These are phyloP conservation scores for Rhodamnia rubescens DNA, from an alignment of 345 rosid species.

Conservation along the genomic window DNA sequence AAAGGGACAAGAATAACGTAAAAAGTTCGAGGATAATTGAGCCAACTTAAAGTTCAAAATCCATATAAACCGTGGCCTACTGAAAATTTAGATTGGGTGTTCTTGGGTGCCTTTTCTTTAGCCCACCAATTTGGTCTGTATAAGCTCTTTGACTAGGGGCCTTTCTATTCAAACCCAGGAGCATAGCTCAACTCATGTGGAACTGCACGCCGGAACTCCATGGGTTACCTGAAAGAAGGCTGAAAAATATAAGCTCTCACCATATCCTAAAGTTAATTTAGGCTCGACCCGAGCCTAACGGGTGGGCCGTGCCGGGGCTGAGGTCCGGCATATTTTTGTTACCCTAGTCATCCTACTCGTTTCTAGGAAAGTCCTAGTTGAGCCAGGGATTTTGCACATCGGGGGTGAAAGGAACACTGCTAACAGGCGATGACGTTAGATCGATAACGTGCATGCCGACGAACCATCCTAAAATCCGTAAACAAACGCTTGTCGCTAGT, in stretches of 20 bases:
- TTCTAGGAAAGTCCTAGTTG: neutral
- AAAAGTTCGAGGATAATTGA: no score
- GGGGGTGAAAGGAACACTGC: neutral
- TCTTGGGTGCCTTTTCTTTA: neutral
- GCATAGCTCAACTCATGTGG: neutral
- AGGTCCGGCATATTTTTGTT: neutral
- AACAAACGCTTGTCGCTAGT: neutral
- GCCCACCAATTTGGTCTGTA: neutral
- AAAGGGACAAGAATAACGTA: no score
- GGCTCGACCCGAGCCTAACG: neutral
- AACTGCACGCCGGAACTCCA: neutral
- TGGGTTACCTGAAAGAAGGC: neutral
- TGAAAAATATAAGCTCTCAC: neutral
- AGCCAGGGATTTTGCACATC: neutral
- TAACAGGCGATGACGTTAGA: neutral
- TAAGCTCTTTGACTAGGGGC: neutral
- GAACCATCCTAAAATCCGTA: neutral
- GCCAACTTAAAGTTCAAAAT: no score
- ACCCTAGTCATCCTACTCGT: neutral
- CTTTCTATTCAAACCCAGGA: neutral
- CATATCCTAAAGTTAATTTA: neutral
- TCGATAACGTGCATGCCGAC: neutral
- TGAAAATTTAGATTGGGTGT: neutral
- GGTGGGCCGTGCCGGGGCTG: neutral
- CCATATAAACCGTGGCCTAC: no score